Evolutionary conservation across 306 rosid species (phyloP), one percentile per base, ranked within the genome.

Genomic region (Vigna unguiculata): DNA sequence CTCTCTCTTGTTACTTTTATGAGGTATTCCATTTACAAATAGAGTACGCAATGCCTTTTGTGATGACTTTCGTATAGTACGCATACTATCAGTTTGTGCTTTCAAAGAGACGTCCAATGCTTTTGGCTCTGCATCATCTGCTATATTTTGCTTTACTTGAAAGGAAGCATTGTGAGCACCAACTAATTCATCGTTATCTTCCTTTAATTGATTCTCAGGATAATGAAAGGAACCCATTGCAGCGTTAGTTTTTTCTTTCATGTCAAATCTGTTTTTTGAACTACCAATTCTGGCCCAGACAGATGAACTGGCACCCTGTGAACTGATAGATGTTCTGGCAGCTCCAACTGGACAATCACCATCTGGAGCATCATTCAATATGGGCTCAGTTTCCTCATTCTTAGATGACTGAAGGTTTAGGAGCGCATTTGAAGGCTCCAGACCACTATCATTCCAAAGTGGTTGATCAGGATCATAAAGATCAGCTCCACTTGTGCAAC

Each of bases 391-490:
- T 77, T 90, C 97, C 72, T 89, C 96, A 71, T 76, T 82, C 88
- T 89, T 90, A 51, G 95, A 77, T 82, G 98, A 86, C 69, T 84
- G 90, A 79, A 90, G 67, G 51, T 58, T 81, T 49, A 89, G 75
- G 67, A 84, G 91, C 8, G 88, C 80, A 87, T 81, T 90, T 83
- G 97, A 83, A 70, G 95, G 83, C 80, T 91, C 95, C 51, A 89
- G 86, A 78, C 90, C 77, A 79, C 79, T 83, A 85, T 92, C 89
- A 82, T 90, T 96, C 99, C 99, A 96, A 81, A 96, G 85, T 19
- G 99, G 99, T 86, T 96, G 99, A 83, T 96, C 99, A 57, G 99
- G 99, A 87, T 96, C 99, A 74, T 96, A 96, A 72, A 93, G 84
- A 85, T 96, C 99, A 64, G 97, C 88, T 81, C 87, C 98, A 75